Conservation (phyloP, 2,329 filamentous ascomycete genomes). For the Microsporum ferrugineum region DNA sequence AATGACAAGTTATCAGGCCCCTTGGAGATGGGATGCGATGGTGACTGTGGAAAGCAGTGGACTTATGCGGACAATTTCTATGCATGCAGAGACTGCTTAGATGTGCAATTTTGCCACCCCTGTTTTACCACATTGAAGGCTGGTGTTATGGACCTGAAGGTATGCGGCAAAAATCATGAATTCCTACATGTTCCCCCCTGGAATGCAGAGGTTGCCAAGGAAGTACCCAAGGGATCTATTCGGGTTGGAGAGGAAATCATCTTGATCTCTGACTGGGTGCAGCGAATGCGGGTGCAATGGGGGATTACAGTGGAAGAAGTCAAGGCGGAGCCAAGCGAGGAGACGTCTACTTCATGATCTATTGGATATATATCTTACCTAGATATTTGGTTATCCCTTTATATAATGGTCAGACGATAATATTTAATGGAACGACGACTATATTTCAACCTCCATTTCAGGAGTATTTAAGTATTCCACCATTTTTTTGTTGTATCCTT, state of each 20-base stretch:
- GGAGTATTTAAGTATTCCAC: neutral
- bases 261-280: slow-evolving; percentile 18
- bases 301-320: slow-evolving; percentile 5
- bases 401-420: neutral
- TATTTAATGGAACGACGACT: neutral
- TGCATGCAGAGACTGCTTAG: slow-evolving; percentile 21
- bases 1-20: slow-evolving; percentile 2
- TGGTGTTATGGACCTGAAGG: slow-evolving; percentile 18
- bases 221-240: slow-evolving; percentile 16
- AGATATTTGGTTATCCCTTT: neutral
- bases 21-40: slow-evolving; percentile 11
- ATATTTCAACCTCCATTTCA: neutral
- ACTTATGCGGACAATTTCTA: slow-evolving; percentile 20
- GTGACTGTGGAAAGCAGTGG: slow-evolving; percentile 14
- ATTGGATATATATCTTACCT: neutral
- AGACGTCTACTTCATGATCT: neutral
- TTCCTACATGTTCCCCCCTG: slow-evolving; percentile 19
- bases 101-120: slow-evolving; percentile 17
- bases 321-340: neutral
- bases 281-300: slow-evolving; percentile 14
- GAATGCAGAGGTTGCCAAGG: slow-evolving; percentile 14
- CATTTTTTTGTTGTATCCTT: neutral
- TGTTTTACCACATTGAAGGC: slow-evolving; percentile 16
- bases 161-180: slow-evolving; percentile 18
- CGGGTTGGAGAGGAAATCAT: slow-evolving; percentile 17